These are phyloP conservation scores for Alopecurus myosuroides DNA, from an alignment of 176 grass and related monocot genomes.

Conservation along the genomic window DNA sequence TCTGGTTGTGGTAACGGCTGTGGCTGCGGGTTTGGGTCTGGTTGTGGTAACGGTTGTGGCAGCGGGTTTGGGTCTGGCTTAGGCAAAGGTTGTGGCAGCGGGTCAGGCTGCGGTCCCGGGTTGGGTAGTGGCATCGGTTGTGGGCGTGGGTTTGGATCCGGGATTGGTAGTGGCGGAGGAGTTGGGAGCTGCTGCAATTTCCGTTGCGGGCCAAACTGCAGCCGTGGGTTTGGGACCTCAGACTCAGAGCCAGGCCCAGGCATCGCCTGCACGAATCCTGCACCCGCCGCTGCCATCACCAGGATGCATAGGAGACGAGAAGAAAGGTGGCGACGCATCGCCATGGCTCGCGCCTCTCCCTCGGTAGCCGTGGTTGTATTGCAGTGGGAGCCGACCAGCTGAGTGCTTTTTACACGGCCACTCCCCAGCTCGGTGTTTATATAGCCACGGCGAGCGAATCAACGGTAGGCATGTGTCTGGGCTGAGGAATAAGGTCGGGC, in stretches of 20 bases:
- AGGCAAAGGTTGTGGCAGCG: not conserved
- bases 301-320: not conserved
- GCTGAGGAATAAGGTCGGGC: not conserved
- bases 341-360: not conserved
- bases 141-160: not conserved
- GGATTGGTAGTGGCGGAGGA: not conserved
- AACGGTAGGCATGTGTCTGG: not conserved
- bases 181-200: not conserved
- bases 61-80: not conserved
- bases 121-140: not conserved
- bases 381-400: not conserved
- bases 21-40: not conserved
- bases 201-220: not conserved
- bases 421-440: not conserved
- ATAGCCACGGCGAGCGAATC: slow-evolving; percentile 3
- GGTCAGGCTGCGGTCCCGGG: not conserved
- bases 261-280: not conserved
- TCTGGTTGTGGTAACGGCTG: not conserved
- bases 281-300: not conserved
- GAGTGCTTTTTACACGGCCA: not conserved
- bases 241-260: not conserved
- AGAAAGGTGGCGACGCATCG: not conserved
- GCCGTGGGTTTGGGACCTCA: not conserved
- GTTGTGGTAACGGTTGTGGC: not conserved
- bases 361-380: not conserved